Evolutionary conservation across 73 alveolate species (phyloP).

Genomic region (Blepharisma japonicum): DNA sequence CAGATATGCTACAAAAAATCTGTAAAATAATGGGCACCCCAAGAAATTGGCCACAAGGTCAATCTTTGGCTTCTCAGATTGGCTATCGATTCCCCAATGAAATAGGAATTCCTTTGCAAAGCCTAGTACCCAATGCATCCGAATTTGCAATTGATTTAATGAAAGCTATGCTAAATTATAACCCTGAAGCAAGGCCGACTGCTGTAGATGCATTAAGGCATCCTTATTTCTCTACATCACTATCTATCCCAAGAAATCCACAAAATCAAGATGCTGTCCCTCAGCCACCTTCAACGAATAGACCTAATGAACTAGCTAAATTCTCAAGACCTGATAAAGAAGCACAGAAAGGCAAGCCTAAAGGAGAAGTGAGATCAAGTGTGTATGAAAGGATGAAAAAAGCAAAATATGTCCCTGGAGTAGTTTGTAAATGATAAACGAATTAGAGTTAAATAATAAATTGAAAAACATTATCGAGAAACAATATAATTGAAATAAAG

Average conservation of each 20-base stretch:
- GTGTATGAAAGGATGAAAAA: slow-evolving; percentile 12
- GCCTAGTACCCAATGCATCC: slow-evolving; percentile 70
- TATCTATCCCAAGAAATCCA: neutral
- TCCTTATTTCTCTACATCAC: slow-evolving; percentile 17
- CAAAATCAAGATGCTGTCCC: neutral
- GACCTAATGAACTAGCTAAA: neutral
- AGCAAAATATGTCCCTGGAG: slow-evolving; percentile 27
- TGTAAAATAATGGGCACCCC: slow-evolving; percentile 89
- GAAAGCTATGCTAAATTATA: slow-evolving; percentile 58
- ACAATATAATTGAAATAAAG: too few species aligned
- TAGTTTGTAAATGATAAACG: neutral
- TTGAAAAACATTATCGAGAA: too few species aligned
- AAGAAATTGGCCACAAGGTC: slow-evolving; percentile 87
- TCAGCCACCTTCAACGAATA: neutral
- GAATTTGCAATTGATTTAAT: slow-evolving; percentile 76
- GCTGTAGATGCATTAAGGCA: slow-evolving; percentile 25
- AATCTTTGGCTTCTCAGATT: slow-evolving; percentile 65
- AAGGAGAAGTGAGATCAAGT: neutral
- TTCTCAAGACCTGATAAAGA: neutral
- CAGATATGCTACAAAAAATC: slow-evolving; percentile 94
- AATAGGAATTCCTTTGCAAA: slow-evolving; percentile 62
- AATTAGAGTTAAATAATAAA: neutral
- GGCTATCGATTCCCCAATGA: slow-evolving; percentile 74
- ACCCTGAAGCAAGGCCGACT: slow-evolving; percentile 78
- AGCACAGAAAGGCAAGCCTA: neutral